Base-by-base conservation (phyloP, 2,329 filamentous ascomycete genomes). In the Hypocrella siamensis region DNA sequence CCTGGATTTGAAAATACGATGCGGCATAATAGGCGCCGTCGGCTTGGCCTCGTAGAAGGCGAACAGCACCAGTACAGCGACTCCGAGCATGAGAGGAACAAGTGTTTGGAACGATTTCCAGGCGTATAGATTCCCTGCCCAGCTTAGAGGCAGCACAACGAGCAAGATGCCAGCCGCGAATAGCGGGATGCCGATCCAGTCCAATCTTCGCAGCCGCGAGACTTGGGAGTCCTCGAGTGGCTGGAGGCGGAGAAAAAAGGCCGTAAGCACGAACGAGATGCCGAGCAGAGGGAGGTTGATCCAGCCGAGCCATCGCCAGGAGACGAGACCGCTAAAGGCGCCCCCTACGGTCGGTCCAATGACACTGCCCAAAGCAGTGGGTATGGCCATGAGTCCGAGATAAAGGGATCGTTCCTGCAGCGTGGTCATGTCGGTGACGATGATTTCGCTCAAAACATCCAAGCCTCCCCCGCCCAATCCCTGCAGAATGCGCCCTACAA, bases 301-400 rank as follows among this genome's bases (percentile, higher is more conserved):
- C 47, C 48, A 55, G 17, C 47, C 47, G 35, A 54, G 46, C 52
- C 52, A 54, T 17, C 46, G 35, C 50, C 52, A 49, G 12, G 33
- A 30, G 10, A 33, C 39, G 22, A 42, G 33, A 19, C 42, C 33
- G 6, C 38, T 30, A 30, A 52, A 47, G 6, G 45, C 28, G 7
- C 41, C 46, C 12, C 48, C 48, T 3, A 49, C 17, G 15, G 41
- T 33, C 2, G 50, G 48, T 1, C 50, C 46, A 3, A 39, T 8
- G 9, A 47, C 29, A 11, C 24, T 38, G 3, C 46, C 46, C 1
- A 33, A 19, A 0, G 46, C 41, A 6, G 38, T 43, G 9, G 46
- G 39, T 2, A 51, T 19, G 4, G 42, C 30, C 26, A 49, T 26
- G 11, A 51, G 16, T 12, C 41, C 49, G 8, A 51, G 31, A 25